Base-by-base conservation (phyloP, 1,284 basidiomycete species). In the Calocybe gambosa region DNA sequence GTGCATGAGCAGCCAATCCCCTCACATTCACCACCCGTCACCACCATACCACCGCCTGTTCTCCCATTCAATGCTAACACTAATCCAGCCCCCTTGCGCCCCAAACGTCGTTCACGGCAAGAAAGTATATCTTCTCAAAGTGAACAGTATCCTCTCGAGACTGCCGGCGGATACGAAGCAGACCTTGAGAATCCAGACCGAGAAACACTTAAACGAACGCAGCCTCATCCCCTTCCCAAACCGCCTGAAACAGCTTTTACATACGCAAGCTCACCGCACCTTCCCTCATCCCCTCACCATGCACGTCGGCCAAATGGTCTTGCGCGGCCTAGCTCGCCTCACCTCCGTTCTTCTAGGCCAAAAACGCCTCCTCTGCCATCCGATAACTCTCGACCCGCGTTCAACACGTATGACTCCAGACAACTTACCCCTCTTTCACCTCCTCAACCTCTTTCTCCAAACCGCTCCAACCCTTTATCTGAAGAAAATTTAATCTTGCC, bases 111-210 rank as follows among this genome's bases (percentile, higher is more conserved):
- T 38, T 82, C 85, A 43, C 73, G 80, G 45, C 77, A 78, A 48
- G 80, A 74, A 50, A 88, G 85, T 55, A 63, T 81, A 42, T 88
- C 87, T 13, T 85, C 85, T 18, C 62, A 75, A 8, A 82, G 80
- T 57, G 83, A 86, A 56, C 77, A 76, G 23, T 65, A 71, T 25
- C 69, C 64, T 9, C 62, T 69, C 6, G 81, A 83, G 46, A 62
- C 65, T 2, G 57, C 67, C 13, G 65, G 72, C 21, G 84, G 82
- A 20, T 86, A 89, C 58, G 85, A 88, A 45, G 81, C 82, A 20
- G 84, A 86, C 57, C 62, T 79, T 43, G 82, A 85, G 43, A 75
- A 77, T 58, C 67, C 66, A 40, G 80, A 77, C 42, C 67, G 67
- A 51, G 75, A 78, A 49, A 66, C 61, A 26, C 63, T 73, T 45